Base-by-base conservation (phyloP, 192 early-diverging fungal species). In the Nowakowskiella sp. region DNA sequence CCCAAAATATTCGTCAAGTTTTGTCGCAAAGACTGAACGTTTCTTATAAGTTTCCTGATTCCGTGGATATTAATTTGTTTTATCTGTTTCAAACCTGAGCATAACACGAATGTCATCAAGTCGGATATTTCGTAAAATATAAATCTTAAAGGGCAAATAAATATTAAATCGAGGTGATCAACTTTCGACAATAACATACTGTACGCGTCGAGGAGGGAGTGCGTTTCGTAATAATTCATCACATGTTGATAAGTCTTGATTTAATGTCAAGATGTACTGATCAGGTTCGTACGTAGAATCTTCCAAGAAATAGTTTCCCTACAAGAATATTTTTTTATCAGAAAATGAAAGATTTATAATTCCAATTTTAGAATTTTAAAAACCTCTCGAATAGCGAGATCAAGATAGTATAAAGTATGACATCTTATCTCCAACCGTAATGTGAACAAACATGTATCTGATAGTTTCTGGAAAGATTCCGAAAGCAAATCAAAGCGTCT, bases 371-470 rank as follows among this genome's bases (percentile, higher is more conserved):
- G 33, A 57, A 60, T 54, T 31, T 8, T 25, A n/a, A 5, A 25
- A 6, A 86, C 85, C 74, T 96, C 92, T 22, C 91, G 80, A 33
- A 85, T 85, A 4, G 88, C 90, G 68, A 94, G 72, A 51, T 96
- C 91, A 32, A 94, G 64, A 51, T 85, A 92, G 53, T 86, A 88
- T 59, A 91, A 79, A 36, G 86, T 74, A 65, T 92, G 91, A 36
- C 85, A 85, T 16, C 89, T 77, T 21, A 89, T 60, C 62, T 96
- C 92, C 19, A 92, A 75, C 31, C 88, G 76, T 21, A 96, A 59
- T 1, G 87, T 84, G 60, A 88, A 86, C 25, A 96, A 53, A 39
- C 82, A 90, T 21, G 81, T 84, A 43, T 86, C 81, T 0, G 91
- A 84, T 36, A 96, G 60, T 31, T 79, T 68, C 48, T 82, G 76